Conservation (phyloP, 2,329 filamentous ascomycete species). For the Escovopsis weberi region DNA sequence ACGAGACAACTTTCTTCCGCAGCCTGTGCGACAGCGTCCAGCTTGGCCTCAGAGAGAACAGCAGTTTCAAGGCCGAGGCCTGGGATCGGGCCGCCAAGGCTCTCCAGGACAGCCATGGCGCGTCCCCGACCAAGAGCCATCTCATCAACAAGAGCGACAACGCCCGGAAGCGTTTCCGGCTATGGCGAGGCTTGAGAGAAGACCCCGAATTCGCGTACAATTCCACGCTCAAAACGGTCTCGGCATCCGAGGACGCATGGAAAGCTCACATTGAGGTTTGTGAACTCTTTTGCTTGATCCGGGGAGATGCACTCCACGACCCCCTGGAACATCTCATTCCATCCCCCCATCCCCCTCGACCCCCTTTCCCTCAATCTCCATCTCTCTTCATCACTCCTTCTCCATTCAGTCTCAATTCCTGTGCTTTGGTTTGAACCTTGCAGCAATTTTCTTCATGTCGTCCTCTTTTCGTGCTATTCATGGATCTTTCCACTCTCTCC, state of each 20-base stretch:
- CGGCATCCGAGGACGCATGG: constrained; percentile 43
- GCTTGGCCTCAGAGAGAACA: constrained; percentile 40
- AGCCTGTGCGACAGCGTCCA: constrained; percentile 45
- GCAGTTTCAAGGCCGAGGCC: constrained; percentile 46
- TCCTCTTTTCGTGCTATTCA: too few species aligned
- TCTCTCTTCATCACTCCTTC: too few species aligned
- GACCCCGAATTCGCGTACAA: constrained; percentile 44
- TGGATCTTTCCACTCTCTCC: too few species aligned
- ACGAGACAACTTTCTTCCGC: constrained; percentile 45
- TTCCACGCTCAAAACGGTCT: constrained; percentile 33
- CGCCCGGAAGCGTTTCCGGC: constrained; percentile 46
- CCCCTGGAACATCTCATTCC: too few species aligned
- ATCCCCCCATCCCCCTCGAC: too few species aligned
- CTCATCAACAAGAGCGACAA: constrained; percentile 52
- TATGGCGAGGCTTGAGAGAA: constrained; percentile 44
- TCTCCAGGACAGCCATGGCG: constrained; percentile 38
- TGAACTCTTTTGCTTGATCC: constrained; percentile 8
- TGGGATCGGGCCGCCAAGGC: constrained; percentile 43
- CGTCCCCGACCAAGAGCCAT: constrained; percentile 44
- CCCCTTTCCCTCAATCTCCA: too few species aligned
- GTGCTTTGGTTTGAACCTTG: too few species aligned
- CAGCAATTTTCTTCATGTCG: too few species aligned
- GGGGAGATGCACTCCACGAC: too few species aligned
- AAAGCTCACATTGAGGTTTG: constrained; percentile 40
- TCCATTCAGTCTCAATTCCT: too few species aligned